These are phyloP conservation scores for Dryadomyces sulphureus DNA, from an alignment of 2,329 filamentous ascomycete genomes.

Conservation along the genomic window DNA sequence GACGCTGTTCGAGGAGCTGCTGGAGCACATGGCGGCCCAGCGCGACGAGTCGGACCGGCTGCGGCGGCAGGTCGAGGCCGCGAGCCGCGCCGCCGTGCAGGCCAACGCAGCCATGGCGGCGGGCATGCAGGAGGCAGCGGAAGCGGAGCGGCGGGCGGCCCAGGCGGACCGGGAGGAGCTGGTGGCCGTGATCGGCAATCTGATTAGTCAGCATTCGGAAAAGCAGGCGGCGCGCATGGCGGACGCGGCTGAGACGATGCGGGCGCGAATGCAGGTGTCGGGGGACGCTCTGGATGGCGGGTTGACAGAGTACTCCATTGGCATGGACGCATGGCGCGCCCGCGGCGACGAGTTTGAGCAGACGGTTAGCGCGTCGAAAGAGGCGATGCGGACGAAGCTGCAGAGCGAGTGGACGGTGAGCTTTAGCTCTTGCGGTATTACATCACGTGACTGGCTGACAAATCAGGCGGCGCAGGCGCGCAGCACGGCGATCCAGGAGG, in stretches of 20 bases:
- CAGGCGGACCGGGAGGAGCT: constrained; percentile 60
- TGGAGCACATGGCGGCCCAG: constrained; percentile 60
- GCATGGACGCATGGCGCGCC: constrained; percentile 60
- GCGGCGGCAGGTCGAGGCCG: constrained; percentile 54
- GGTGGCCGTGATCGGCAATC: constrained; percentile 58
- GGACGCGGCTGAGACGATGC: constrained; percentile 46
- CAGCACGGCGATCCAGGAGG: constrained; percentile 69
- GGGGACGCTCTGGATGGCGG: constrained; percentile 50
- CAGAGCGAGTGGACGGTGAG: constrained; percentile 74
- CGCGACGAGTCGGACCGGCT: constrained; percentile 62
- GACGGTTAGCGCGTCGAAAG: constrained; percentile 57
- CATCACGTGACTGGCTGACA: constrained; percentile 20
- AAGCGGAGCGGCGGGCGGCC: constrained; percentile 61
- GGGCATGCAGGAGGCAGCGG: constrained; percentile 53
- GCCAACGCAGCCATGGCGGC: constrained; percentile 53
- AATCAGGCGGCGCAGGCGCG: constrained; percentile 59
- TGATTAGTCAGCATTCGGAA: constrained; percentile 62
- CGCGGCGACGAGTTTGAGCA: constrained; percentile 56
- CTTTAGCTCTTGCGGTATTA: constrained; percentile 16
- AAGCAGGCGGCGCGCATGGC: constrained; percentile 58
- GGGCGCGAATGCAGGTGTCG: constrained; percentile 49
- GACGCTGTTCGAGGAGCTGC: constrained; percentile 65
- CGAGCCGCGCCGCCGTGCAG: constrained; percentile 52
- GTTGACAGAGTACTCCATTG: constrained; percentile 49
- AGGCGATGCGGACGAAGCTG: constrained; percentile 65